Evolutionary conservation across 202 grass and related monocot genomes (phyloP).

Genomic region (Carex arenaria): DNA sequence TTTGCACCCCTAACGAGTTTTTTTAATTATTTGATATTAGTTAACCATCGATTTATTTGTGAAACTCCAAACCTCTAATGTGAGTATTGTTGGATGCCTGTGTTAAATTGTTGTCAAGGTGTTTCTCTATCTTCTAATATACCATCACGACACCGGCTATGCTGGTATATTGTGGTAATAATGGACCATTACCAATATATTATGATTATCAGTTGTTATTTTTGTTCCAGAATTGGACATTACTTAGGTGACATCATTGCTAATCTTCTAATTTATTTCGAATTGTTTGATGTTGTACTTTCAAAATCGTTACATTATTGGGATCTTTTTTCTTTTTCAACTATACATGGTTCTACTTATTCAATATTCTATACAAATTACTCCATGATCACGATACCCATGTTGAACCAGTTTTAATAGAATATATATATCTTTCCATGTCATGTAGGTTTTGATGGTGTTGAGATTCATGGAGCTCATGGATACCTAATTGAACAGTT

Average conservation of each 20-base stretch:
- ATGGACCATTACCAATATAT: not conserved
- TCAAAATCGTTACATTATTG: not conserved
- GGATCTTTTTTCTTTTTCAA: not conserved
- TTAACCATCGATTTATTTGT: not conserved
- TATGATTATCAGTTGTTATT: too few relatives aligned
- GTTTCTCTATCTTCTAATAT: not conserved
- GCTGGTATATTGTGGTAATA: not conserved
- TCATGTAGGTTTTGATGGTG: constrained; percentile 34
- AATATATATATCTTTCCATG: not conserved
- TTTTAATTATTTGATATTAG: not conserved
- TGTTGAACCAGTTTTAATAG: not conserved
- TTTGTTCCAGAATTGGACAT: too few relatives aligned
- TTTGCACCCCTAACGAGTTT: not conserved
- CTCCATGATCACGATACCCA: not conserved
- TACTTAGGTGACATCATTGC: too few relatives aligned
- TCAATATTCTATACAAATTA: not conserved
- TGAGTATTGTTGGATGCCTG: not conserved
- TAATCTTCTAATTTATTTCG: not conserved
- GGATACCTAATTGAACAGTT: constrained; percentile 44
- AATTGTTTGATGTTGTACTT: not conserved
- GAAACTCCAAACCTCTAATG: not conserved
- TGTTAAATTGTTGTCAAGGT: not conserved
- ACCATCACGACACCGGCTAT: not conserved
- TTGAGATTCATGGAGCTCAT: constrained; percentile 44
- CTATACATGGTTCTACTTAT: not conserved